Evolutionary conservation across 2,329 filamentous ascomycete genomes (phyloP).

Genomic region (Trichophyton mentagrophytes): DNA sequence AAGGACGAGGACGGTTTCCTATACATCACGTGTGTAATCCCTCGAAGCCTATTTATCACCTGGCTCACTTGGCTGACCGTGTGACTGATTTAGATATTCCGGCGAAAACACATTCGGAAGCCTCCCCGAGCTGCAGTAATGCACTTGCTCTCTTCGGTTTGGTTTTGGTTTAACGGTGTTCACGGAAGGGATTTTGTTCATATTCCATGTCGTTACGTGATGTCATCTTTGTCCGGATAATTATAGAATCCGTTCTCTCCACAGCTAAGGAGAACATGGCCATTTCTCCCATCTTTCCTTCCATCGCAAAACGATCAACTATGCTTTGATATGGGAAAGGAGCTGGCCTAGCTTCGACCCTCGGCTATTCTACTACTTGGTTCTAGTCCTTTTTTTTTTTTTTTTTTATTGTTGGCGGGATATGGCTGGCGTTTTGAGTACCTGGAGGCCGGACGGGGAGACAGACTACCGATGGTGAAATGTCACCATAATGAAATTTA

Average conservation of each 20-base stretch:
- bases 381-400: neutral
- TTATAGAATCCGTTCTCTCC: constrained; percentile 1
- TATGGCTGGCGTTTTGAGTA: neutral
- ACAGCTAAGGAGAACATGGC: neutral
- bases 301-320: neutral
- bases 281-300: neutral
- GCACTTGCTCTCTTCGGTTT: neutral
- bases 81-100: constrained; percentile 52
- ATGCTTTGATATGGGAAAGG: neutral
- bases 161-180: neutral
- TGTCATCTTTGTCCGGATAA: neutral
- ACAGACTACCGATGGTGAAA: neutral
- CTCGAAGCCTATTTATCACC: neutral
- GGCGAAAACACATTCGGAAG: constrained; percentile 95
- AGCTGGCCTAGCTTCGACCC: neutral
- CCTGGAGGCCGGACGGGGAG: neutral
- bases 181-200: neutral
- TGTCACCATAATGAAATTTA: neutral
- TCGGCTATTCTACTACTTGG: neutral
- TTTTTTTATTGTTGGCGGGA: neutral
- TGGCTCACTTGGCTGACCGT: neutral
- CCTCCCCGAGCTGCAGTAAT: constrained; percentile 9
- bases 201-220: neutral
- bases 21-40: constrained; percentile 71
- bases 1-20: constrained; percentile 83